Percentiles rank a stretch among this genome's conserved stretches.
Evolutionary conservation across 192 early-diverging fungal species (phyloP).

Genomic region (Coemansia sp.): DNA sequence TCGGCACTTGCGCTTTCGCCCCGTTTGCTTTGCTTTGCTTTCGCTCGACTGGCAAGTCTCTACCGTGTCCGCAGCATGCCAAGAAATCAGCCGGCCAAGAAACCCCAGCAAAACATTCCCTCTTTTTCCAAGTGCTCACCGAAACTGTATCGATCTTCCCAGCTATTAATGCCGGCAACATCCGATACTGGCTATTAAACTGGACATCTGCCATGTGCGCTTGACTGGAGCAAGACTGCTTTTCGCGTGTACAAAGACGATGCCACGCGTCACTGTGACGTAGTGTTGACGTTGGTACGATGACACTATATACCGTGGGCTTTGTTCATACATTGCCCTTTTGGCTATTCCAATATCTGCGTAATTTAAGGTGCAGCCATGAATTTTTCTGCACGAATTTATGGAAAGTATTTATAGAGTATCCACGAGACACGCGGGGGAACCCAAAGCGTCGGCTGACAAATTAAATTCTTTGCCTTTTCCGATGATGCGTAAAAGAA

Average conservation of each 20-base stretch:
- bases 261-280: background rate
- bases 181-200: background rate
- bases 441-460: background rate
- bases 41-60: background rate
- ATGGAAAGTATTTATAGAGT: background rate
- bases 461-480: background rate
- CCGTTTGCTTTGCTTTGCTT: background rate
- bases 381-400: background rate
- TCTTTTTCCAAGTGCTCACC: background rate
- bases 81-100: background rate
- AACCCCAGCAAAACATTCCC: background rate
- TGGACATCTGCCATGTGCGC: background rate
- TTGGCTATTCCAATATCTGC: background rate
- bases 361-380: background rate
- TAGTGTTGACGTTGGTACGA: background rate
- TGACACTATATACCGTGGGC: background rate
- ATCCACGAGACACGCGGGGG: background rate
- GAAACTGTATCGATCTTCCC: background rate
- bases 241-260: background rate
- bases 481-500: background rate
- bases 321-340: too few relatives aligned
- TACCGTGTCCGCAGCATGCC: background rate
- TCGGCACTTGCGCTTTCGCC: too few relatives aligned
- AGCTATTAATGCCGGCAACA: background rate
- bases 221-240: background rate